Evolutionary conservation across 495 filamentous ascomycete species (phyloP), one percentile per base, ranked within the genome.

Genomic region (Daldinia grandis): DNA sequence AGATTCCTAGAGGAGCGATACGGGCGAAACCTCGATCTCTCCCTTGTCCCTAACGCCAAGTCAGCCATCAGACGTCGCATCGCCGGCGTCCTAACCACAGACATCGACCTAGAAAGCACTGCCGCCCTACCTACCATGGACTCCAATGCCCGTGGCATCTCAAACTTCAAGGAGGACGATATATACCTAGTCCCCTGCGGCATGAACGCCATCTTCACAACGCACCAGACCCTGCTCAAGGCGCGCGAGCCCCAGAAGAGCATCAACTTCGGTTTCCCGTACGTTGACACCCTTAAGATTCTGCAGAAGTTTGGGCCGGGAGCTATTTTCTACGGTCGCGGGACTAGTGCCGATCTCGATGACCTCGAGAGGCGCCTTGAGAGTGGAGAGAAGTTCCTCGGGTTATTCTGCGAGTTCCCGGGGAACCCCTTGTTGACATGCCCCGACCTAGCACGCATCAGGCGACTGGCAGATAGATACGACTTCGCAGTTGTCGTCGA

Each of bases 271-370:
- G 92, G 91, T 5, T 99, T 98, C 70, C 94, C 95, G 3, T 99
- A 99, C 69, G 91, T 97, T 47, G 96, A 98, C 78, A 98, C 96
- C 0, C 86, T 99, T 35, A 99, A 99, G 76, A 92, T 97, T 25
- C 84, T 98, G 21, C 80, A 98, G 74, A 98, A 97, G 78, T 99
- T 95, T 81, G 95, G 95, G 0, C 93, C 95, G 0, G 95, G 96
- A 5, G 93, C 91, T 73, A 76, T 91, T 31, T 98, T 99, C 73
- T 98, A 96, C 79, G 95, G 96, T 25, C 87, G 92, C 71, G 94
- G 92, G 6, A 91, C 90, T 24, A 82, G 87, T 14, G 87, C 88
- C 65, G 95, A 99, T 58, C 84, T 99, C 1, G 93, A 98, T 76
- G 92, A 96, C 68, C 83, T 99, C 3, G 93, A 98, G 79, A 69